phyloP scores from a whole-genome alignment of 192 early-diverging fungal genomes.

The Dispira simplex region DNA sequence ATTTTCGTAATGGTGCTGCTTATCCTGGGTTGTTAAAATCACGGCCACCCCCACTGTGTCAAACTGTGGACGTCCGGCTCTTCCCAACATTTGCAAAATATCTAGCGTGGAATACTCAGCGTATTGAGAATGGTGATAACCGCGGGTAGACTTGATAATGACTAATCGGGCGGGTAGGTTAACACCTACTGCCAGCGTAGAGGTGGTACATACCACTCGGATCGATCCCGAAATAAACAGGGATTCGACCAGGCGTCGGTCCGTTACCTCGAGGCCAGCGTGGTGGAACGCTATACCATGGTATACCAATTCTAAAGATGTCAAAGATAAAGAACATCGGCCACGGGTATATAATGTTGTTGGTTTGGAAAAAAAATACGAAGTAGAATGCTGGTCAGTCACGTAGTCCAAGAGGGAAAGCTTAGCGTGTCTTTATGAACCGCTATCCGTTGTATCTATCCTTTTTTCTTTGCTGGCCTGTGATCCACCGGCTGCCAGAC shows the following conservation, averaged over 20 bases:
- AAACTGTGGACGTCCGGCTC: slow-evolving; percentile 61
- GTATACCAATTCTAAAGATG: slow-evolving; percentile 28
- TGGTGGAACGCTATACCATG: slow-evolving; percentile 54
- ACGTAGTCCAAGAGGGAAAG: no score
- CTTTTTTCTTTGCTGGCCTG: no score
- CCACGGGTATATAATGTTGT: no score
- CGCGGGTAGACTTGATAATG: slow-evolving; percentile 50
- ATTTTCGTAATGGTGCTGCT: slow-evolving; percentile 27
- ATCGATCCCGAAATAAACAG: slow-evolving; percentile 33
- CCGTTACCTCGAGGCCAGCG: slow-evolving; percentile 33
- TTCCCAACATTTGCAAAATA: slow-evolving; percentile 59
- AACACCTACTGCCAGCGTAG: slow-evolving; percentile 58
- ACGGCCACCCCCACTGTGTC: slow-evolving; percentile 46
- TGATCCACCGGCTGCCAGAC: no score
- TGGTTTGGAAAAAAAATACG: no score
- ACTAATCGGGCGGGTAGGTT: slow-evolving; percentile 63
- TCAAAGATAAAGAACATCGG: neutral
- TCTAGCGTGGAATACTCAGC: slow-evolving; percentile 43
- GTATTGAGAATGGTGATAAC: slow-evolving; percentile 25
- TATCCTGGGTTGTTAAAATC: slow-evolving; percentile 35
- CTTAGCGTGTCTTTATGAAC: no score
- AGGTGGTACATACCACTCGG: slow-evolving; percentile 49
- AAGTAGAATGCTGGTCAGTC: no score
- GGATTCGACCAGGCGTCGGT: slow-evolving; percentile 29
- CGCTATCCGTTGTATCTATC: no score